These are phyloP conservation scores for Gynochthodes officinalis DNA, from an alignment of 257 asterid genomes.

Conservation along the genomic window DNA sequence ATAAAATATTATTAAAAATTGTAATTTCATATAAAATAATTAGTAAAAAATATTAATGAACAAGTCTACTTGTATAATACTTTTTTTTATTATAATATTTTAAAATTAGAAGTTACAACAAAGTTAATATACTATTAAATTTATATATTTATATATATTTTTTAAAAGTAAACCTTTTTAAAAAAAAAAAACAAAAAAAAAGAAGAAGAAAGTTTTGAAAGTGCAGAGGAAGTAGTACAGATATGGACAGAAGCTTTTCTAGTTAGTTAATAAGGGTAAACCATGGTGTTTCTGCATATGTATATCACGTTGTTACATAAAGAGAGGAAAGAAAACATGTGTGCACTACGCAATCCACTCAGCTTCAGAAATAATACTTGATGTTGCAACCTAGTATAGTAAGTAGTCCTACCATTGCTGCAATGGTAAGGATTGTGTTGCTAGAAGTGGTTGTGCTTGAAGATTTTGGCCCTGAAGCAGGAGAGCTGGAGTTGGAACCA, in stretches of 20 bases:
- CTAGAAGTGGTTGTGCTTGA: conserved; percentile 1
- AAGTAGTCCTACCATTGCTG: conserved; percentile 13
- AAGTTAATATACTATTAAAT: too few species aligned
- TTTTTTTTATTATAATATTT: too few species aligned
- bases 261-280: background rate
- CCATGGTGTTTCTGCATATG: background rate
- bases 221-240: too few species aligned
- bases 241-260: background rate
- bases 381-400: background rate
- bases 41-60: too few species aligned
- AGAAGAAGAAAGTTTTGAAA: too few species aligned
- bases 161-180: too few species aligned
- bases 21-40: too few species aligned
- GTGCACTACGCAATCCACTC: background rate
- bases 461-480: background rate
- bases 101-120: too few species aligned
- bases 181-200: too few species aligned
- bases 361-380: background rate
- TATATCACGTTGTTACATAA: background rate
- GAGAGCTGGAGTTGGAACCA: background rate
- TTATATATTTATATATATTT: too few species aligned
- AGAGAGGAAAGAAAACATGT: background rate
- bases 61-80: too few species aligned
- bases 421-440: conserved; percentile 2
- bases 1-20: too few species aligned